Percentiles rank a stretch among this genome's conserved stretches.
Evolutionary conservation across 352 stramenopile genomes (phyloP).

Genomic region (Phytophthora aleatoria): DNA sequence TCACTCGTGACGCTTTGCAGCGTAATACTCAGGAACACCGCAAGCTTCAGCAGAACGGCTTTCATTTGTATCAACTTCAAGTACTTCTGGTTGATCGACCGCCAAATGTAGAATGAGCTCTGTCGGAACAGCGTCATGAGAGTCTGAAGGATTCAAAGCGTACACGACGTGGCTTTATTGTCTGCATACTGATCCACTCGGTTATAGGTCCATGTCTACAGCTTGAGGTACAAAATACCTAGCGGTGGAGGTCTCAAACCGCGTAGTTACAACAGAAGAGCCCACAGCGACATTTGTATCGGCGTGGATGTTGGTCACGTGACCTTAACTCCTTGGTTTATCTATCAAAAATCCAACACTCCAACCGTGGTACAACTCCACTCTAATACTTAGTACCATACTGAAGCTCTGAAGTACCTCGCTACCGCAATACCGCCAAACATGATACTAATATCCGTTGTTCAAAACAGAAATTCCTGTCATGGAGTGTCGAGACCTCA

Average conservation of each 20-base stretch:
- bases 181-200: background rate
- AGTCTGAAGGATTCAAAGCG: background rate
- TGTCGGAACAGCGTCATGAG: background rate
- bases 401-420: background rate
- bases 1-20: slow-evolving; percentile 4
- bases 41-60: slow-evolving; percentile 3
- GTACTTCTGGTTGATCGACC: slow-evolving; percentile 3
- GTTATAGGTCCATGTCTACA: slow-evolving; percentile 1
- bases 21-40: slow-evolving; percentile 1
- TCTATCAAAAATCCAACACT: slow-evolving; percentile 9
- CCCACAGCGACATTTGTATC: background rate
- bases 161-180: slow-evolving; percentile 1
- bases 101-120: slow-evolving; percentile 23
- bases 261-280: slow-evolving; percentile 25
- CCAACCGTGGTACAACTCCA: background rate
- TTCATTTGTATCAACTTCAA: background rate
- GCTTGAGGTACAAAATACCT: background rate
- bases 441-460: slow-evolving; percentile 12
- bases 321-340: slow-evolving; percentile 12
- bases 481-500: slow-evolving; percentile 5
- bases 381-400: too few relatives aligned
- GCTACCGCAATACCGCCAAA: background rate
- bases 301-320: slow-evolving; percentile 16
- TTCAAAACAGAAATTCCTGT: slow-evolving; percentile 11
- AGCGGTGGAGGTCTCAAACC: background rate